Evolutionary conservation across 2,329 filamentous ascomycete genomes (phyloP), one percentile per base, ranked within the genome.

Genomic region (Knufia fluminis): DNA sequence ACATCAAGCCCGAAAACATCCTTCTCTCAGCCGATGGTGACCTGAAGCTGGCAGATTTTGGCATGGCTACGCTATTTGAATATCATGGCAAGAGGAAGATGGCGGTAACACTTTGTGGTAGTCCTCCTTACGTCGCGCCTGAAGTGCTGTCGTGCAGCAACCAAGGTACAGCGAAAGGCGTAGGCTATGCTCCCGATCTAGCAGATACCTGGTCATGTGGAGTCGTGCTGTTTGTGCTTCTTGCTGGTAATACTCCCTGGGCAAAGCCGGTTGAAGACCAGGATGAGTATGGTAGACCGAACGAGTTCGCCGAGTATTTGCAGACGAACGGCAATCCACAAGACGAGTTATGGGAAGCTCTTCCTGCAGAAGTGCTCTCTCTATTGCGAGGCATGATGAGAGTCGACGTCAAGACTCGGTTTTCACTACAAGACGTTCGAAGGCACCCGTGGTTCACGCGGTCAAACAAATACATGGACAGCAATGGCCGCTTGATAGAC

Each of bases 161-260:
- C 68, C 52, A 84, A 73, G 64, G 61, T 3, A 68, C 72, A 54
- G 62, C 63, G 6, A 69, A 69, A 52, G 69, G 69, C 2, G 42
- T 57, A 12, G 71, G 71, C 6, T 76, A 76, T 53, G 66, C 67
- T 24, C 82, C 90, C 6, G 87, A 96, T 54, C 69, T 87, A 36
- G 86, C 87, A 32, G 92, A 98, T 63, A 83, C 98, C 50, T 98
- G 94, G 94, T 96, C 90, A 14, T 96, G 90, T 60, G 92, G 92
- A 28, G 89, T 98, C 47, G 94, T 98, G n/a, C 74, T 98, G 3
- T 98, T 98, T 62, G 92, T 97, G 31, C 73, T 98, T 3, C 73
- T 98, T 2, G 89, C 94, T 1, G 92, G 92, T 8, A 98, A 98
- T 64, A 98, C 92, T 1, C 92, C 92, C 0, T 98, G 92, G 92